phyloP scores from a whole-genome alignment of 805 yeast genomes.

The Candida boleticola region DNA sequence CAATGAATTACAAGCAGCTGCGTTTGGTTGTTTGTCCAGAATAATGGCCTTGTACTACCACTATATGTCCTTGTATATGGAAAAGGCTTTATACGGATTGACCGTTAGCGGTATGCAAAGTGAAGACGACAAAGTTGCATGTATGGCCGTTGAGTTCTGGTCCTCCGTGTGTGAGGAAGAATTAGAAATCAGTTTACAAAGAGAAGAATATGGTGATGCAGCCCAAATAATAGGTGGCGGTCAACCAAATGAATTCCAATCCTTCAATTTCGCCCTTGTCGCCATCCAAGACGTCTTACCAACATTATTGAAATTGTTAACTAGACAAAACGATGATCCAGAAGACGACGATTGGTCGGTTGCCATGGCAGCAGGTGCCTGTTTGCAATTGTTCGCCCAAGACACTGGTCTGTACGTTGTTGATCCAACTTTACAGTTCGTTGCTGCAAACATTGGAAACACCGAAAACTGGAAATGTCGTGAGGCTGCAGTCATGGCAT shows the following conservation, averaged over 20 bases:
- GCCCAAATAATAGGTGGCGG: conserved; percentile 30
- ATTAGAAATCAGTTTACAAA: conserved; percentile 69
- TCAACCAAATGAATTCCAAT: conserved; percentile 41
- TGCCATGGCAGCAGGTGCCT: conserved; percentile 98
- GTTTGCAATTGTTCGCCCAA: conserved; percentile 90
- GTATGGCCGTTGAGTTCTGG: conserved; percentile 99
- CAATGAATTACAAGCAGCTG: conserved; percentile 83
- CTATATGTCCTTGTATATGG: conserved; percentile 94
- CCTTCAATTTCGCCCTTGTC: conserved; percentile 78
- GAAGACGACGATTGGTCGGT: conserved; percentile 98
- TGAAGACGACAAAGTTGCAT: conserved; percentile 78
- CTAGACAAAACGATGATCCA: conserved; percentile 88
- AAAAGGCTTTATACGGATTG: conserved; percentile 86
- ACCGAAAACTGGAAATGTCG: conserved; percentile 70
- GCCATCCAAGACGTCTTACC: conserved; percentile 88
- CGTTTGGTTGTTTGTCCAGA: conserved; percentile 91
- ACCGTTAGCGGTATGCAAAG: conserved; percentile 92
- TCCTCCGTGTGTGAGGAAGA: conserved; percentile 99
- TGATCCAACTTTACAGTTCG: conserved; percentile 80
- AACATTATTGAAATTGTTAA: conserved; percentile 72
- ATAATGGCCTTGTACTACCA: conserved; percentile 87
- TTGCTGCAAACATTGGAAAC: conserved; percentile 62
- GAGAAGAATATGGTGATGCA: conserved; percentile 54
- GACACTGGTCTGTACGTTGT: conserved; percentile 84
- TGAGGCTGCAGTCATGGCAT: conserved; percentile 99